Evolutionary conservation across 108 stramenopile genomes (phyloP).

Genomic region (Cyclostephanos tholiformis): DNA sequence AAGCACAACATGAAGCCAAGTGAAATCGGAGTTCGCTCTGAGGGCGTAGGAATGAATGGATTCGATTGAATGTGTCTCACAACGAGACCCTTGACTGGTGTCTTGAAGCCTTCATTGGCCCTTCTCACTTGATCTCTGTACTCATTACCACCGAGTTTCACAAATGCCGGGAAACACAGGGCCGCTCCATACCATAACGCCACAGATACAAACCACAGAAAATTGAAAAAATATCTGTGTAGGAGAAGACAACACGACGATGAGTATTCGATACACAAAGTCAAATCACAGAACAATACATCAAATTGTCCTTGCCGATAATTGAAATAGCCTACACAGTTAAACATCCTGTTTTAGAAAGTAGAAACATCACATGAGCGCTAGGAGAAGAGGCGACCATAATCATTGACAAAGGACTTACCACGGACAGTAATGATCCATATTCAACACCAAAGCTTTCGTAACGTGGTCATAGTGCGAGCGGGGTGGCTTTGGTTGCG

Average conservation of each 20-base stretch:
- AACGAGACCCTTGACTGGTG: slow-evolving; percentile 17
- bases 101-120: slow-evolving; percentile 18
- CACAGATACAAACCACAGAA: slow-evolving; percentile 73
- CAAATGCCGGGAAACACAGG: slow-evolving; percentile 67
- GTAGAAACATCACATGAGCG: too few relatives aligned
- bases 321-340: slow-evolving; percentile 94
- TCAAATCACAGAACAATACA: not conserved
- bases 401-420: too few relatives aligned
- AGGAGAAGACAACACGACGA: not conserved
- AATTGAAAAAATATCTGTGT: slow-evolving; percentile 91
- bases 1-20: slow-evolving; percentile 86
- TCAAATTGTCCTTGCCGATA: slow-evolving; percentile 47
- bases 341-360: slow-evolving; percentile 72
- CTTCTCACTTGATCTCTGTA: slow-evolving; percentile 55
- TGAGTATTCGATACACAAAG: not conserved
- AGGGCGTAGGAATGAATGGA: slow-evolving; percentile 62
- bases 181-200: slow-evolving; percentile 76
- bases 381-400: too few relatives aligned
- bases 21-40: slow-evolving; percentile 66
- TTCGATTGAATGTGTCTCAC: slow-evolving; percentile 47
- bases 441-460: slow-evolving; percentile 83
- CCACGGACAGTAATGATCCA: slow-evolving; percentile 98
- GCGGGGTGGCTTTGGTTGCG: slow-evolving; percentile 90
- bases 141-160: slow-evolving; percentile 38
- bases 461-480: slow-evolving; percentile 89